These are phyloP conservation scores for Pseudonectria buxi DNA, from an alignment of 2,329 filamentous ascomycete genomes.

Conservation along the genomic window DNA sequence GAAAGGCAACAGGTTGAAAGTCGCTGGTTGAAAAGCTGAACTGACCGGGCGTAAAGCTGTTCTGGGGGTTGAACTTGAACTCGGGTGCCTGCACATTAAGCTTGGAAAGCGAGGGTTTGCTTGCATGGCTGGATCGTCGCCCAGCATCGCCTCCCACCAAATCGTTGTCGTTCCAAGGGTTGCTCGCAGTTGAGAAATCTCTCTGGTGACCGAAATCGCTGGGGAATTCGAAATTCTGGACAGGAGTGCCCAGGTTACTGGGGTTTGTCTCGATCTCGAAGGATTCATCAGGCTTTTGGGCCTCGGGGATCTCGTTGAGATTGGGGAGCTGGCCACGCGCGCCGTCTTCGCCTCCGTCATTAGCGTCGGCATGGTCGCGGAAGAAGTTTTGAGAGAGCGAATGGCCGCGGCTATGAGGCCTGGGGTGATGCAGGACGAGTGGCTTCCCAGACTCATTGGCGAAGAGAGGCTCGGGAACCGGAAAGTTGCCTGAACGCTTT, in stretches of 20 bases:
- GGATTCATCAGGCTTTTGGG: slow-evolving; percentile 42
- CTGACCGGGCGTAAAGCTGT: slow-evolving; percentile 42
- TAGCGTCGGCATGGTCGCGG: slow-evolving; percentile 45
- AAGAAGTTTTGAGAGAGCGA: slow-evolving; percentile 63
- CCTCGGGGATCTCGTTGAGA: slow-evolving; percentile 34
- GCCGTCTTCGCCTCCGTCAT: slow-evolving; percentile 32
- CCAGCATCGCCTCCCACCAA: slow-evolving; percentile 32
- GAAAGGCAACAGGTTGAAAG: slow-evolving; percentile 45
- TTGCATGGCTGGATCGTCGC: slow-evolving; percentile 48
- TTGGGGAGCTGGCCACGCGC: slow-evolving; percentile 33
- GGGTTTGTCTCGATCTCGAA: slow-evolving; percentile 69
- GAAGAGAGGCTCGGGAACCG: slow-evolving; percentile 40
- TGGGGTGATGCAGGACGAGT: slow-evolving; percentile 61
- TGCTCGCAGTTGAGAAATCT: slow-evolving; percentile 50
- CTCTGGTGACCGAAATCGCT: slow-evolving; percentile 44
- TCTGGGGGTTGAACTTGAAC: slow-evolving; percentile 67
- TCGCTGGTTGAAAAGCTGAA: slow-evolving; percentile 42
- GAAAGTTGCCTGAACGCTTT: slow-evolving; percentile 42
- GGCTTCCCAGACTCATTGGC: slow-evolving; percentile 47
- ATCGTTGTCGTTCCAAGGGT: slow-evolving; percentile 54
- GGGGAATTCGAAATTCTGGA: slow-evolving; percentile 42
- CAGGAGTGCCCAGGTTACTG: slow-evolving; percentile 62
- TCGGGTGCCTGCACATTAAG: slow-evolving; percentile 86
- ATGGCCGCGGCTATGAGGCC: slow-evolving; percentile 67
- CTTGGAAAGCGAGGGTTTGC: slow-evolving; percentile 66